Evolutionary conservation across 2,329 filamentous ascomycete genomes (phyloP).

Genomic region (Hortaea sp.): DNA sequence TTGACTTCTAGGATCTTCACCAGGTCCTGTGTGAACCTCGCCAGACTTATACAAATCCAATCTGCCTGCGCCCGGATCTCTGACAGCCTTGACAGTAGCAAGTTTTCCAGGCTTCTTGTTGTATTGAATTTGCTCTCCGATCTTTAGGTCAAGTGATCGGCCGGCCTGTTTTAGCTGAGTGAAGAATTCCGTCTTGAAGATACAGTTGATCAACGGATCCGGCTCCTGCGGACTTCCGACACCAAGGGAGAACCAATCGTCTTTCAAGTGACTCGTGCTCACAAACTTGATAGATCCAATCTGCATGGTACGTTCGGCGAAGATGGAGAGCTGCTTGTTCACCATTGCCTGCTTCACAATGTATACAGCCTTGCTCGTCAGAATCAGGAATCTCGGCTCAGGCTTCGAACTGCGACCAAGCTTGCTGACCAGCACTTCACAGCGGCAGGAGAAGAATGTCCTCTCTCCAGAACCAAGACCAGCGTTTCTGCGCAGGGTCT

Average conservation of each 20-base stretch:
- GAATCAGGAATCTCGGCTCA: conserved; percentile 70
- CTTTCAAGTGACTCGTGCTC: conserved; percentile 62
- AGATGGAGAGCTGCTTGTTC: conserved; percentile 72
- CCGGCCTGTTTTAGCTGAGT: conserved; percentile 77
- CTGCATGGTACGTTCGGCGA: conserved; percentile 70
- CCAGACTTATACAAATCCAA: conserved; percentile 91
- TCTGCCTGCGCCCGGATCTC: conserved; percentile 63
- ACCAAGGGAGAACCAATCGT: conserved; percentile 95
- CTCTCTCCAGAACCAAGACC: conserved; percentile 60
- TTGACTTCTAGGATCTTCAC: conserved; percentile 71
- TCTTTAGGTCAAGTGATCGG: conserved; percentile 69
- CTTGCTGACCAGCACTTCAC: conserved; percentile 83
- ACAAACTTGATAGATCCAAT: conserved; percentile 84
- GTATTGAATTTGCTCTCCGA: conserved; percentile 80
- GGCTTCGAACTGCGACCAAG: conserved; percentile 94
- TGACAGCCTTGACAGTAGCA: conserved; percentile 77
- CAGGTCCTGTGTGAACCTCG: conserved; percentile 73
- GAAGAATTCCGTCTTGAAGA: conserved; percentile 96
- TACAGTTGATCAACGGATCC: conserved; percentile 84
- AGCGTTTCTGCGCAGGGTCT: conserved; percentile 67
- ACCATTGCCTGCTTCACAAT: conserved; percentile 75
- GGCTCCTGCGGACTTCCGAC: conserved; percentile 83
- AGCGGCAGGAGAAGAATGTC: conserved; percentile 80
- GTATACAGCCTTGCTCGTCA: conserved; percentile 76
- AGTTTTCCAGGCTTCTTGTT: conserved; percentile 96